phyloP scores from a whole-genome alignment of 768 basidiomycete species.

The Lactarius indigo region DNA sequence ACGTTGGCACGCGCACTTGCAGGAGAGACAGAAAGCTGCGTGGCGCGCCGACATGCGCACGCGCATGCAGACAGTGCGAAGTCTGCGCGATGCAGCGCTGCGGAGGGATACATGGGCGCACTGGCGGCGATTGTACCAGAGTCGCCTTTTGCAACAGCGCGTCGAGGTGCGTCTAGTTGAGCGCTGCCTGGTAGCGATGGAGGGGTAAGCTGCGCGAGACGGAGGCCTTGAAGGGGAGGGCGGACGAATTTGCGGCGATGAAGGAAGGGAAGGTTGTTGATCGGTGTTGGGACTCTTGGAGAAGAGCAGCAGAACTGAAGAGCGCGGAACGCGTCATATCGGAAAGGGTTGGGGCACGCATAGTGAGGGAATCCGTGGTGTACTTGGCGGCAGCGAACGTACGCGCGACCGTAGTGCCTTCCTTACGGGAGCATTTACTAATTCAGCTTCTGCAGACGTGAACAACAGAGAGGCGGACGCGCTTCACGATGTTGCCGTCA shows the following conservation, averaged over 20 bases:
- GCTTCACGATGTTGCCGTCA: slow-evolving; percentile 40
- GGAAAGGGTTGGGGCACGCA: slow-evolving; percentile 44
- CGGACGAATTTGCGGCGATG: slow-evolving; percentile 39
- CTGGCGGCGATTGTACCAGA: slow-evolving; percentile 61
- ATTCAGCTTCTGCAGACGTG: slow-evolving; percentile 37
- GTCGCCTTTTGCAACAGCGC: slow-evolving; percentile 48
- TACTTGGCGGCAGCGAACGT: slow-evolving; percentile 61
- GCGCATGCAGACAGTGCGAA: slow-evolving; percentile 61
- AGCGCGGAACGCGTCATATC: slow-evolving; percentile 44
- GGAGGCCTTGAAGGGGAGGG: slow-evolving; percentile 45
- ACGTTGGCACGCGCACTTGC: slow-evolving; percentile 53
- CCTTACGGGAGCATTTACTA: slow-evolving; percentile 1
- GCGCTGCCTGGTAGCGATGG: slow-evolving; percentile 53
- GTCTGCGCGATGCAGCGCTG: slow-evolving; percentile 51
- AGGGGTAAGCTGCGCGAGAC: slow-evolving; percentile 40
- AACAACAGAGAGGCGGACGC: slow-evolving; percentile 42
- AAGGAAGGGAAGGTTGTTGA: slow-evolving; percentile 37
- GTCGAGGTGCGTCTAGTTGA: slow-evolving; percentile 43
- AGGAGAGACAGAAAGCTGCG: slow-evolving; percentile 50
- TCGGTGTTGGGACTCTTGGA: slow-evolving; percentile 59
- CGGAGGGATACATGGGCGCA: slow-evolving; percentile 57
- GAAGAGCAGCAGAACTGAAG: slow-evolving; percentile 40
- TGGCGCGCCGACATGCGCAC: slow-evolving; percentile 71
- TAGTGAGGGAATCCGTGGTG: slow-evolving; percentile 46
- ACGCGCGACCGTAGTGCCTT: slow-evolving; percentile 29